Conservation (phyloP, 371 early-diverging fungal species). For the Mortierella sp. region DNA sequence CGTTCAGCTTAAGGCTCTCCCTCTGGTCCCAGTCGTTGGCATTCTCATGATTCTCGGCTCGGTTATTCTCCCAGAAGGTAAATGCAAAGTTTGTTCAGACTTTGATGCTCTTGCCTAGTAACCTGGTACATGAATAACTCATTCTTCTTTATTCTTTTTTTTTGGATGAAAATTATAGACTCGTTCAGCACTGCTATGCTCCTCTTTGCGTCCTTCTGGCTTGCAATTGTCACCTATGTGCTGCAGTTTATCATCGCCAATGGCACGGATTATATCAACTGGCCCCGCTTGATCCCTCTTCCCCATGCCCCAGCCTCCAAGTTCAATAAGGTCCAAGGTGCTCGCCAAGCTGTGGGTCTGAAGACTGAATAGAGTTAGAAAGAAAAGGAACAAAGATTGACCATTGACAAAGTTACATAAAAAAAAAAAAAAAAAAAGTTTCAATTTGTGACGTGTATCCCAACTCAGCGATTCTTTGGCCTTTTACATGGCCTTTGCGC, state of each 20-base stretch:
- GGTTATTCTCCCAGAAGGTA: conserved; percentile 5
- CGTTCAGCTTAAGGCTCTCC: conserved; percentile 4
- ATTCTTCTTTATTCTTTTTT: not conserved
- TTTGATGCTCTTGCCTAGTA: too few species aligned
- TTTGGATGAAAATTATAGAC: too few species aligned
- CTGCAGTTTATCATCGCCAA: conserved; percentile 5
- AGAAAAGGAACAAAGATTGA: not conserved
- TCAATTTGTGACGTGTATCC: too few species aligned
- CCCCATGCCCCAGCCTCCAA: conserved; percentile 5
- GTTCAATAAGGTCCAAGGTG: not conserved
- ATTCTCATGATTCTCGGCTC: conserved; percentile 7
- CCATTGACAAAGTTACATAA: too few species aligned
- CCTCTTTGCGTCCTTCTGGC: conserved; percentile 6
- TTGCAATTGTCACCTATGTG: not conserved
- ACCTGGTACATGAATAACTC: too few species aligned
- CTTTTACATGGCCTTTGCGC: too few species aligned
- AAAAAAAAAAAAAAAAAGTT: not conserved
- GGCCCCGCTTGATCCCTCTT: conserved; percentile 10
- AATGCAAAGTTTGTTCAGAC: not conserved
- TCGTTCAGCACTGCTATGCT: not conserved
- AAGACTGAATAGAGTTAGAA: conserved; percentile 21
- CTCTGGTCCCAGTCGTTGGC: conserved; percentile 1
- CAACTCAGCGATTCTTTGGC: too few species aligned
- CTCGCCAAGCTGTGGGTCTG: conserved; percentile 10
- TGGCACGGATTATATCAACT: conserved; percentile 9